phyloP scores from a whole-genome alignment of 139 green algal species.

The Chlorokybus atmophyticus region DNA sequence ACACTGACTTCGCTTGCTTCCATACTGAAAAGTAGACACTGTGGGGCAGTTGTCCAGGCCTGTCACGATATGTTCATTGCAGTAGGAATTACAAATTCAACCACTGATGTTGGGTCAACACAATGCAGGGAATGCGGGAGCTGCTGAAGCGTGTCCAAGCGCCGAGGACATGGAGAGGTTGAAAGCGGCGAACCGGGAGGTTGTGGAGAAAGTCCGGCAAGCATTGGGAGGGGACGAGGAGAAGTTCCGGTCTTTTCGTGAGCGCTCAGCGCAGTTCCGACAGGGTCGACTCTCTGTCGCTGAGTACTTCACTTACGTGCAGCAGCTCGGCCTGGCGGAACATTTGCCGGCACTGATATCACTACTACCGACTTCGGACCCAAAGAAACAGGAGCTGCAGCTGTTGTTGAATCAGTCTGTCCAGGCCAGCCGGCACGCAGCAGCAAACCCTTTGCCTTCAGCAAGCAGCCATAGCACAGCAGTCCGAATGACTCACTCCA shows the following conservation, averaged over 20 bases:
- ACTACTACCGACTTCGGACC: too few relatives aligned
- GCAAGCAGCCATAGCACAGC: too few relatives aligned
- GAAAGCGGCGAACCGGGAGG: constrained; percentile 9
- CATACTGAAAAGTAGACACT: not conserved
- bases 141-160: too few relatives aligned
- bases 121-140: too few relatives aligned
- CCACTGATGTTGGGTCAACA: too few relatives aligned
- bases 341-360: constrained; percentile 23
- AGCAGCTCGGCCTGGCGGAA: constrained; percentile 11
- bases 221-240: constrained; percentile 9
- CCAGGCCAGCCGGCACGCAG: too few relatives aligned
- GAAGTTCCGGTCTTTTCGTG: constrained; percentile 22
- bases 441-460: too few relatives aligned
- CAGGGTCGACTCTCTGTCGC: not conserved
- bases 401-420: too few relatives aligned
- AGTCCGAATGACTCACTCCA: too few relatives aligned
- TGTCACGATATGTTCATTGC: not conserved
- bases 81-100: not conserved
- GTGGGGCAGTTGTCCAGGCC: not conserved
- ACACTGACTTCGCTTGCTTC: constrained; percentile 5
- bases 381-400: too few relatives aligned
- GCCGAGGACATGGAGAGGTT: constrained; percentile 12
- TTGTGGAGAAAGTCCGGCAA: constrained; percentile 13
- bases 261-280: constrained; percentile 11
- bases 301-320: constrained; percentile 18